A percentile compares a stretch with the other conserved stretches of the same genome.
These are phyloP conservation scores for Hordeum marinum DNA, from an alignment of 176 grass and related monocot species.

Conservation along the genomic window DNA sequence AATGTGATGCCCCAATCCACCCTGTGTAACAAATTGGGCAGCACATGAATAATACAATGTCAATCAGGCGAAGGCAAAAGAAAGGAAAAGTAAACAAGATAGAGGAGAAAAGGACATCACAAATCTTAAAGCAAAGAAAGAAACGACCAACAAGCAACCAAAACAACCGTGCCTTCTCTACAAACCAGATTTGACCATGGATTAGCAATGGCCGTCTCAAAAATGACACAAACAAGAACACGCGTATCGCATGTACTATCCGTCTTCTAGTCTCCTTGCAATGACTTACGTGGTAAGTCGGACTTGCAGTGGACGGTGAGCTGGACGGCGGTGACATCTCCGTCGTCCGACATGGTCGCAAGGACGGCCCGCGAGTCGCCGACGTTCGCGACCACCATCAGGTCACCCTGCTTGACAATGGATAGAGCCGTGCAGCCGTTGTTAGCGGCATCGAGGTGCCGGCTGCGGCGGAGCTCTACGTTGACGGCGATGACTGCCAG, in stretches of 20 bases:
- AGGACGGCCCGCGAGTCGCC: conserved; percentile 90
- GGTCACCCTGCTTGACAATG: conserved; percentile 75
- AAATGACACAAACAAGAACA: neutral
- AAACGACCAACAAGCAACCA: no score
- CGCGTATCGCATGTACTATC: no score
- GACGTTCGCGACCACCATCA: conserved; percentile 79
- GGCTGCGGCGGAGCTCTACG: conserved; percentile 54
- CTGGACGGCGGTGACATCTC: conserved; percentile 52
- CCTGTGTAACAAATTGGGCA: no score
- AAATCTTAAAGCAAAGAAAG: no score
- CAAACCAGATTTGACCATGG: neutral
- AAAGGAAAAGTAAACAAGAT: no score
- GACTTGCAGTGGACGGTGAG: conserved; percentile 89
- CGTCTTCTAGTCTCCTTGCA: neutral
- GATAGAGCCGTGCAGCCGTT: conserved; percentile 82
- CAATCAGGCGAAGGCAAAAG: no score
- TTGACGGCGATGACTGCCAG: conserved; percentile 35
- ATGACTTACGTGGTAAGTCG: conserved; percentile 75
- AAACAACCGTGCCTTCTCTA: conserved; percentile 45
- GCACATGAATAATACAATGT: no score
- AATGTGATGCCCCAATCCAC: no score
- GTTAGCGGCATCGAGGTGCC: conserved; percentile 56
- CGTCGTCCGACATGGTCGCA: conserved; percentile 41
- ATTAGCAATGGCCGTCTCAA: neutral
- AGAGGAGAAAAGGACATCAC: no score